Conservation (phyloP, 1,139 yeast genomes). For the Pichia sp. region DNA sequence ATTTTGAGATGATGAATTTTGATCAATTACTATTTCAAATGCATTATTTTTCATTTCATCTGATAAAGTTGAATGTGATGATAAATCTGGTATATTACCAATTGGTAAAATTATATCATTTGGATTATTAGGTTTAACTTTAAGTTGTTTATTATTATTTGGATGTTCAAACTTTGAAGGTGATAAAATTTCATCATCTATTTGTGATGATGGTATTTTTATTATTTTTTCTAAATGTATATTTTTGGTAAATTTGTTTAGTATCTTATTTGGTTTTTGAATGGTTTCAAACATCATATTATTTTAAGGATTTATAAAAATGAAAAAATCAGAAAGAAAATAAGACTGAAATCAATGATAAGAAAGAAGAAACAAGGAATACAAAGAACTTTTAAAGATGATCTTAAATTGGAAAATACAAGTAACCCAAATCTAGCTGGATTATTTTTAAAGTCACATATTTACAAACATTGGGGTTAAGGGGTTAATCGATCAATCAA, state of each 20-base stretch:
- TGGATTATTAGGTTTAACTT: neutral
- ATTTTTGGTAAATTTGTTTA: conserved; percentile 1
- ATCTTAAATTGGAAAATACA: too few species aligned
- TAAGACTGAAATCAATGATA: too few species aligned
- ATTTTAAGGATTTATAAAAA: too few species aligned
- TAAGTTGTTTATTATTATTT: neutral
- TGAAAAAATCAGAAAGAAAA: too few species aligned
- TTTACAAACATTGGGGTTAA: too few species aligned
- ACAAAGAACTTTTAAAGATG: too few species aligned
- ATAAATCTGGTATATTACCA: neutral
- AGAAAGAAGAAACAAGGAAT: too few species aligned
- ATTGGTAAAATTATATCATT: neutral
- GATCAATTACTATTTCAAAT: conserved; percentile 23
- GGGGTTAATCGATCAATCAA: too few species aligned
- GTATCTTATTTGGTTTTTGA: neutral
- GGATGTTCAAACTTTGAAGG: neutral
- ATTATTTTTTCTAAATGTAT: neutral
- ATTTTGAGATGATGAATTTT: conserved; percentile 12
- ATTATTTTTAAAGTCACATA: too few species aligned
- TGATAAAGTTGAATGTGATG: neutral
- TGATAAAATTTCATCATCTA: neutral
- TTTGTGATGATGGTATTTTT: conserved; percentile 14
- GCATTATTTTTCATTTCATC: conserved; percentile 25
- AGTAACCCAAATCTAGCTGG: too few species aligned
- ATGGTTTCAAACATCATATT: neutral